Evolutionary conservation across 495 filamentous ascomycete genomes (phyloP).

Genomic region (Tuber umbilicatum): DNA sequence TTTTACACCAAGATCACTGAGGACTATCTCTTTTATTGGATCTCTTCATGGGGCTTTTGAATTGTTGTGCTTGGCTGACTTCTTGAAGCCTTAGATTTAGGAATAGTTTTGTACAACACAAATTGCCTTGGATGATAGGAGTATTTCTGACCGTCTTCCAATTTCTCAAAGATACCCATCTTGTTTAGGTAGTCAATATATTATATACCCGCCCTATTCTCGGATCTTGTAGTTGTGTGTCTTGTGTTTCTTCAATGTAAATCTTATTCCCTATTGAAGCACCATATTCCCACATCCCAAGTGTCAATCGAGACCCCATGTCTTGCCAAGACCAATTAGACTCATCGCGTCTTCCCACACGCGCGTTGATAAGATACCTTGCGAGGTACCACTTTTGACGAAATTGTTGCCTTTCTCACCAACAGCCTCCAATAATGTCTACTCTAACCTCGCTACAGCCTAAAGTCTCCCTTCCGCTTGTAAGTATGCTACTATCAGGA

Average conservation of each 20-base stretch:
- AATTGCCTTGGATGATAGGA: neutral
- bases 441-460: slow-evolving; percentile 52
- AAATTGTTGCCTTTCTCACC: neutral
- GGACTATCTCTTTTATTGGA: slow-evolving; percentile 34
- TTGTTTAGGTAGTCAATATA: neutral
- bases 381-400: neutral
- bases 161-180: neutral
- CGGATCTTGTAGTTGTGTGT: neutral
- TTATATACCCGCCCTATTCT: neutral
- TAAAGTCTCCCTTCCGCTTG: slow-evolving; percentile 87
- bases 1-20: slow-evolving; percentile 86
- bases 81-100: neutral
- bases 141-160: neutral
- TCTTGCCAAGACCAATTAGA: neutral
- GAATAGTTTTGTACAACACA: neutral
- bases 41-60: slow-evolving; percentile 4
- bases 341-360: neutral
- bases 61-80: neutral
- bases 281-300: neutral
- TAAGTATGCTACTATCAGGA: slow-evolving; percentile 43
- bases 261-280: neutral
- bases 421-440: slow-evolving; percentile 19
- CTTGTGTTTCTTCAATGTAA: neutral
- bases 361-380: neutral
- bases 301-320: neutral